Base-by-base conservation (phyloP, 352 stramenopile species). In the Phytophthora podocarpi region DNA sequence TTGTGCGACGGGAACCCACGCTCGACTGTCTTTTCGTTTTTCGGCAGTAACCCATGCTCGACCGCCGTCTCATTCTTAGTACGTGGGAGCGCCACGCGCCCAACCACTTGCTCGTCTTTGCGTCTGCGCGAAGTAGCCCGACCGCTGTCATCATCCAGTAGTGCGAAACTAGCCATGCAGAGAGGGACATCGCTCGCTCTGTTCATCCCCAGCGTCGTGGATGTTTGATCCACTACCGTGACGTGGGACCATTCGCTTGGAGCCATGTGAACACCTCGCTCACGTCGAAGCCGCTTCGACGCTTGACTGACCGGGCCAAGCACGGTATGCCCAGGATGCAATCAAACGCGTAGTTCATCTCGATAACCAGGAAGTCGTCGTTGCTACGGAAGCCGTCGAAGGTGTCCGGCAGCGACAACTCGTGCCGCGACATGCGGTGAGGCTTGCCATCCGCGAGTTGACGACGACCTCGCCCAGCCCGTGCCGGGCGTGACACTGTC, bases 291-390 rank as follows among this genome's bases (percentile, higher is more conserved):
- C 30, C 34, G 13, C n/a, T 8, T 23, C 52, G 53, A 28, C 49
- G 28, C 23, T 54, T 65, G 4, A 62, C 54, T 2, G 53, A 64
- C 6, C 42, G 15, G n/a, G 20, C n/a, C n/a, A 73, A 26, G 18
- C 41, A 68, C 12, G 63, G 48, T 2, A 72, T 72, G 1, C 50
- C 39, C 4, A 74, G 26, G 40, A 69, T 78, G n/a, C 51, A 67
- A 28, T 72, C 53, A 26, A 67, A 74, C 3, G 35, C 48, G 36
- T 70, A 64, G 30, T 72, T 65, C 28, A 74, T 51, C 18, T 66
- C 52, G 26, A 74, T 52, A 6, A 72, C 28, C 21, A 68, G 9
- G 36, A 74, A 65, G 0, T 65, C 35, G 7, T 72, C 59, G 4
- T 31, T 48, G 23, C 31, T 45, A 1, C 2, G 18, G 21, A 46